A percentile compares a stretch with the other conserved stretches of the same genome.
Evolutionary conservation across 2,329 filamentous ascomycete genomes (phyloP).

Genomic region (Microascus cirrosus): DNA sequence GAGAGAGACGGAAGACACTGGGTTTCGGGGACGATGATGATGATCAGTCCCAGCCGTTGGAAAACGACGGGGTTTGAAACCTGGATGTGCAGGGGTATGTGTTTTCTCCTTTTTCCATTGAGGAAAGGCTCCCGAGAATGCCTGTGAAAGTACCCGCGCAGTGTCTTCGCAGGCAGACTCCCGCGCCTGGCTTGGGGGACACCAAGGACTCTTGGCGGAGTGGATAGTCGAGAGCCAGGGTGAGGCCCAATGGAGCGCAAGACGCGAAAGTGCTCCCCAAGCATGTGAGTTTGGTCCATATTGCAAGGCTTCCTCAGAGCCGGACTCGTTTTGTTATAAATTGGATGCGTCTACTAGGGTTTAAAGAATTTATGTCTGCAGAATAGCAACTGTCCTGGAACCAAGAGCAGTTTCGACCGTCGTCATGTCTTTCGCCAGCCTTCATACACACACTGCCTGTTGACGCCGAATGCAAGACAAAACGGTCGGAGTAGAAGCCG

Average conservation of each 20-base stretch:
- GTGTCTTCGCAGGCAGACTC: background rate
- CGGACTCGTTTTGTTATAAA: no score
- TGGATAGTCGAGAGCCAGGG: background rate
- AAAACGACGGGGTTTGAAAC: background rate
- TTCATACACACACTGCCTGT: background rate
- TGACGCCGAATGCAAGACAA: background rate
- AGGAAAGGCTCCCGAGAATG: background rate
- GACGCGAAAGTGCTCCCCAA: background rate
- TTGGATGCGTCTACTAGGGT: no score
- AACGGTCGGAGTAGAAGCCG: background rate
- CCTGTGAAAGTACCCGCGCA: background rate
- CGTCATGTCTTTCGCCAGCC: background rate
- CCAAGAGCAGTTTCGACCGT: no score
- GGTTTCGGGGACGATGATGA: background rate
- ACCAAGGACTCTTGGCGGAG: no score
- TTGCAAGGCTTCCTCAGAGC: background rate
- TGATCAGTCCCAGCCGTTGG: background rate
- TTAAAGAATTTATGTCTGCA: background rate
- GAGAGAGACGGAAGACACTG: background rate
- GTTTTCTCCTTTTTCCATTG: background rate
- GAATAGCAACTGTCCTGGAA: background rate
- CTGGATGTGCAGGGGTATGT: background rate
- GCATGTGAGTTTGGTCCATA: background rate
- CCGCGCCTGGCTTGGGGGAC: no score
- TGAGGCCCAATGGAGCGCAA: background rate